Conservation (phyloP, 805 yeast genomes). For the Saturnispora serradocipensis region DNA sequence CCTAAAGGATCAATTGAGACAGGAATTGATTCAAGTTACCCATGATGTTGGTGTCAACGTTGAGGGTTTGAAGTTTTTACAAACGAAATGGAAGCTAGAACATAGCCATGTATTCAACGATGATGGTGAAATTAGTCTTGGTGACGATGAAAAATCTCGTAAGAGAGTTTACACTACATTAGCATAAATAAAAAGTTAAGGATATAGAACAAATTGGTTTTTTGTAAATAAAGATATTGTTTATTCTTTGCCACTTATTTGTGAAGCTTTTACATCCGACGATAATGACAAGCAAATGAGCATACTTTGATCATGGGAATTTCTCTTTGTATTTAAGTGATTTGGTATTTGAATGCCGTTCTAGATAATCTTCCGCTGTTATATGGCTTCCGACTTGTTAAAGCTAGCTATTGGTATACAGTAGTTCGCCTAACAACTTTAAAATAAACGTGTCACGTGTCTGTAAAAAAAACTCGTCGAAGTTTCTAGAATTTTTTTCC, state of each 20-base stretch:
- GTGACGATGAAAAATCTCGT: constrained; percentile 35
- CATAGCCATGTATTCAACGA: constrained; percentile 72
- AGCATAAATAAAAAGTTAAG: constrained; percentile 11
- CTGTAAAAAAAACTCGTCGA: not conserved
- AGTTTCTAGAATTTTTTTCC: constrained; percentile 3
- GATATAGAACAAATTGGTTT: not conserved
- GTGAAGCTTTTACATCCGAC: too few relatives aligned
- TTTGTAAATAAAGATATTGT: not conserved
- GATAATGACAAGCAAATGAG: too few relatives aligned
- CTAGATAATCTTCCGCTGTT: too few relatives aligned
- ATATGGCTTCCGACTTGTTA: too few relatives aligned
- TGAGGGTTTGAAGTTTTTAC: constrained; percentile 68
- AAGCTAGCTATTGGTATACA: too few relatives aligned
- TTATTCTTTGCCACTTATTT: not conserved
- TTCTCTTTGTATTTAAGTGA: too few relatives aligned
- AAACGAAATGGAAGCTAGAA: constrained; percentile 66
- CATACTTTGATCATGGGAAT: too few relatives aligned
- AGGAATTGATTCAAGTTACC: constrained; percentile 40
- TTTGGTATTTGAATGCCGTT: too few relatives aligned
- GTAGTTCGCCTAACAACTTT: not conserved
- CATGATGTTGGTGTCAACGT: constrained; percentile 72
- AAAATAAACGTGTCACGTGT: not conserved
- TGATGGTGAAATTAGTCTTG: constrained; percentile 40
- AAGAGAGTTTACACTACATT: constrained; percentile 57
- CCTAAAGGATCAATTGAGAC: constrained; percentile 56